Base-by-base conservation (phyloP, 1,139 yeast genomes). In the Protomyces inouyei region DNA sequence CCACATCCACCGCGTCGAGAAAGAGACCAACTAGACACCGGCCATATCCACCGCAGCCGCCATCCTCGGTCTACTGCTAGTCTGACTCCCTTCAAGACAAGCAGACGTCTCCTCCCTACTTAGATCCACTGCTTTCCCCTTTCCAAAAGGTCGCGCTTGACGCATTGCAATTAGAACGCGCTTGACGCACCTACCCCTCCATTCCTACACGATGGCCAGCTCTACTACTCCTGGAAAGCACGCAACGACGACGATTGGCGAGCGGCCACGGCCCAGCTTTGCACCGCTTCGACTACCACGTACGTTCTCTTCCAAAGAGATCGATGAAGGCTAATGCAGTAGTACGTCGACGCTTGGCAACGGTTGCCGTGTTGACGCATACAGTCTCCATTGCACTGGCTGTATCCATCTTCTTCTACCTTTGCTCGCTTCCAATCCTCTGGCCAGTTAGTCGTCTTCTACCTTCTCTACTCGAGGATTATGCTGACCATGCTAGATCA, bases 341-440 rank as follows among this genome's bases (percentile, higher is more conserved):
- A 23, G 69, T 72, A 9, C 65, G 76, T 25, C 79, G 87, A 68
- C 76, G 96, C 61, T 73, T 87, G 38, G 87, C 90, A 71, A 89
- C 93, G 0, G 72, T 86, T 3, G 86, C 86, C 0, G 84, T 92
- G 23, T 80, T 88, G 3, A 83, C 89, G 85, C 97, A 91, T 45
- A 60, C 59, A 25, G 55, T 46, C 35, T 55, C 55, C 32, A 52
- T 61, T 16, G 57, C 63, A 3, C 43, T 65, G 6, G 37, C 28
- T 28, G 32, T 64, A 18, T 43, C 64, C 18, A 38, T 60, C 56
- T 57, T 61, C 53, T 61, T 64, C 57, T 52, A 64, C 52, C 48
- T 65, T 1, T 60, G 55, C 52, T 37, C 57, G 21, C 6, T 65
- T 6, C 64, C 57, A 10, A 54, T 61, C 16, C 38, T 66, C n/a